These are phyloP conservation scores for Blastomyces silverae DNA, from an alignment of 2,329 filamentous ascomycete genomes.

Conservation along the genomic window DNA sequence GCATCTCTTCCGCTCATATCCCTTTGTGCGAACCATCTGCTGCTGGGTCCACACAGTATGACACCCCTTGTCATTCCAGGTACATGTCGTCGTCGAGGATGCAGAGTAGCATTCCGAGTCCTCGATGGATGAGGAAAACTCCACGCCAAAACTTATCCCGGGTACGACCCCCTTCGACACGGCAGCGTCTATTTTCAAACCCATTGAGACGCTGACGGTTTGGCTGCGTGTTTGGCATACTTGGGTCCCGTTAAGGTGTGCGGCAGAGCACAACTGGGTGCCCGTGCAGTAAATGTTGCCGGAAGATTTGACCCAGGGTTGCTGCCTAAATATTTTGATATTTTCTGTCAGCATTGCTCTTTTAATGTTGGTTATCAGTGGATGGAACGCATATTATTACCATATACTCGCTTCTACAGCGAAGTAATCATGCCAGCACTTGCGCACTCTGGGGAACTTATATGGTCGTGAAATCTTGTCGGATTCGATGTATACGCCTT, in stretches of 20 bases:
- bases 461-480: slow-evolving; percentile 5
- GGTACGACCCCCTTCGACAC: slow-evolving; percentile 4
- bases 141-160: neutral
- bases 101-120: slow-evolving; percentile 4
- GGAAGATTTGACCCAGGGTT: slow-evolving; percentile 6
- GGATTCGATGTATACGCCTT: slow-evolving; percentile 9
- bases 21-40: slow-evolving; percentile 9
- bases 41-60: slow-evolving; percentile 11
- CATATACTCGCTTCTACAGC: slow-evolving; percentile 9
- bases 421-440: slow-evolving; percentile 11
- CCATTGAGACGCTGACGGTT: slow-evolving; percentile 6
- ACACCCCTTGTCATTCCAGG: slow-evolving; percentile 6
- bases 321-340: neutral
- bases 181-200: slow-evolving; percentile 3
- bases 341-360: neutral
- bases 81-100: slow-evolving; percentile 9
- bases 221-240: slow-evolving; percentile 8
- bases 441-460: slow-evolving; percentile 6
- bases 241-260: slow-evolving; percentile 4
- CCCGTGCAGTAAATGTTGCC: slow-evolving; percentile 12
- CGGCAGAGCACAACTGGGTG: neutral
- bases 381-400: neutral
- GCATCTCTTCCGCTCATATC: slow-evolving; percentile 8
- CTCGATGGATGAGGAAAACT: slow-evolving; percentile 3
- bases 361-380: neutral